Conservation (phyloP, 805 yeast species). For the Ogataea ramenticola region DNA sequence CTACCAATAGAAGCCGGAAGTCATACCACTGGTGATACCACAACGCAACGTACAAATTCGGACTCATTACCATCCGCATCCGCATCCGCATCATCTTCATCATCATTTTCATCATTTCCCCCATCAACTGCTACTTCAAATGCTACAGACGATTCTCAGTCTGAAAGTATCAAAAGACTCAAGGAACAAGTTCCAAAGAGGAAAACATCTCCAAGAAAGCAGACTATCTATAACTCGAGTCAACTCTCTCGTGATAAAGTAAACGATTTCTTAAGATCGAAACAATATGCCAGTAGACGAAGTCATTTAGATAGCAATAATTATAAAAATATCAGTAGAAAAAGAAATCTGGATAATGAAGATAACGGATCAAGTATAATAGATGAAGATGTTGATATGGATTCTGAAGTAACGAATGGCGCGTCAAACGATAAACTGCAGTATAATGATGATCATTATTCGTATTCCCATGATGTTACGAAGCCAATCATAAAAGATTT, state of each 20-base stretch:
- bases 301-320: background rate
- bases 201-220: background rate
- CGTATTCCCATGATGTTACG: slow-evolving; percentile 7
- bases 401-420: background rate
- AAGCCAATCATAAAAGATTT: slow-evolving; percentile 24
- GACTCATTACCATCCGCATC: no score
- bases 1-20: no score
- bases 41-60: no score
- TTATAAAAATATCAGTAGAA: background rate
- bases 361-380: background rate
- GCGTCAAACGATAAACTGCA: background rate
- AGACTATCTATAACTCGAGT: background rate
- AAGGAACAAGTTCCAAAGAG: background rate
- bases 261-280: no score
- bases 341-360: background rate
- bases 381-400: background rate
- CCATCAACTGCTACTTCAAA: background rate
- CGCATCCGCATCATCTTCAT: no score
- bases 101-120: background rate
- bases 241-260: background rate
- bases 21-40: no score
- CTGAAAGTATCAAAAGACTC: background rate
- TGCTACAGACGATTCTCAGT: background rate
- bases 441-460: slow-evolving; percentile 17
- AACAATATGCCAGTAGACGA: background rate